Evolutionary conservation across 2,329 filamentous ascomycete species (phyloP), one percentile per base, ranked within the genome.

Genomic region (Capronia coronata): DNA sequence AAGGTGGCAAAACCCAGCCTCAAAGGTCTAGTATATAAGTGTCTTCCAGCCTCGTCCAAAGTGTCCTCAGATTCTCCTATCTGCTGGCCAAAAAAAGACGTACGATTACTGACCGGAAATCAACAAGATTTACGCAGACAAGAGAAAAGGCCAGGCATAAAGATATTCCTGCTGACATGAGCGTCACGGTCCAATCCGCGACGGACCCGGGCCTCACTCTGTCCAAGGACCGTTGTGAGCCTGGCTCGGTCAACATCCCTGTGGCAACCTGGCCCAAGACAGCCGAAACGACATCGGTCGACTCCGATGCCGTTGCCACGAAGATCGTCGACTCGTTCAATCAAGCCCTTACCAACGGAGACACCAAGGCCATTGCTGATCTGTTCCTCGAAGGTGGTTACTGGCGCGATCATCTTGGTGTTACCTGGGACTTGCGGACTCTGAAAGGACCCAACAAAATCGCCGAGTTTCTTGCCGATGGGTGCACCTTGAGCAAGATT

Each of bases 361-460:
- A 74, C 39, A 61, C 63, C 25, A 49, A 60, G 1, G 61, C 64
- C 0, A 46, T 72, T 5, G 63, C 67, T 0, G 43, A 63, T 3
- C 67, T 80, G 0, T 80, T 80, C 56, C 57, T 74, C 2, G 64
- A 73, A 9, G 69, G 74, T 30, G 68, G 73, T 18, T 80, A 75
- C 60, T 82, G 77, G 77, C 69, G 78, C 30, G 79, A 83, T 58
- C 75, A 81, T 46, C 69, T 82, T 2, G 73, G 68, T 5, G 59
- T 82, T 8, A 73, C 75, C 0, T 80, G 77, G 73, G 71, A 77
- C 27, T 69, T 79, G 19, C 75, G 70, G 29, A 82, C 79, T 0
- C 58, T 76, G n/a, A 72, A 75, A 54, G 71, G 73, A 10, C 61
- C 63, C 40, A 55, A 70, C 43, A 67, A 66, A 23, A 73, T 78